Conservation (phyloP, 2,329 filamentous ascomycete species). For the Arthrinium phaeospermum region DNA sequence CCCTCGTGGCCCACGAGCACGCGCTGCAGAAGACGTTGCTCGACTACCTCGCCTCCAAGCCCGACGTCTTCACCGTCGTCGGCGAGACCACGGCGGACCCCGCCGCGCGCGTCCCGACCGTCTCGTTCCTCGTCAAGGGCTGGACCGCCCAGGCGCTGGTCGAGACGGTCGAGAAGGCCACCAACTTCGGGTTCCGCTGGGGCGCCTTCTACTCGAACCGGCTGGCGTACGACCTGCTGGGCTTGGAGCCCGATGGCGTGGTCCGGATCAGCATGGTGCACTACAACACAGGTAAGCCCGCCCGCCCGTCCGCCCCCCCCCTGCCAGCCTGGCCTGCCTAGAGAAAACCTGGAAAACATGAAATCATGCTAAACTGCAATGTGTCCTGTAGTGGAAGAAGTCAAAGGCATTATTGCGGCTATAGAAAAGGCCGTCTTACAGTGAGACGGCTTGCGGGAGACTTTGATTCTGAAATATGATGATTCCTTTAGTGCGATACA, state of each 20-base stretch:
- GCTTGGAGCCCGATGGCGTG: slow-evolving; percentile 65
- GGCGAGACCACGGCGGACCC: slow-evolving; percentile 58
- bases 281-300: slow-evolving; percentile 61
- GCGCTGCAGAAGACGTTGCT: slow-evolving; percentile 64
- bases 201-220: slow-evolving; percentile 73
- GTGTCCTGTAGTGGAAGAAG: slow-evolving; percentile 21
- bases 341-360: not conserved
- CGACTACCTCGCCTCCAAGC: slow-evolving; percentile 58
- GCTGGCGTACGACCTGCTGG: slow-evolving; percentile 63
- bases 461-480: not conserved
- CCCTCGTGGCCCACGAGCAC: slow-evolving; percentile 64
- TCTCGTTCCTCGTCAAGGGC: slow-evolving; percentile 69
- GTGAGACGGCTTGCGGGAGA: not conserved
- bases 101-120: slow-evolving; percentile 62
- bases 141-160: slow-evolving; percentile 63
- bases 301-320: not conserved
- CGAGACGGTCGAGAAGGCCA: slow-evolving; percentile 63
- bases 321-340: not conserved
- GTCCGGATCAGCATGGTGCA: slow-evolving; percentile 75
- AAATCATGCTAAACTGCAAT: slow-evolving; percentile 3
- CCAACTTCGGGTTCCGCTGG: slow-evolving; percentile 67
- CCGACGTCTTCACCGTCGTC: slow-evolving; percentile 59
- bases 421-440: slow-evolving; percentile 20
- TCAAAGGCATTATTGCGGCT: slow-evolving; percentile 23
- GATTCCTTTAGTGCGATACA: not conserved